Evolutionary conservation across 257 asterid species (phyloP).

Genomic region (Salvia miltiorrhiza): DNA sequence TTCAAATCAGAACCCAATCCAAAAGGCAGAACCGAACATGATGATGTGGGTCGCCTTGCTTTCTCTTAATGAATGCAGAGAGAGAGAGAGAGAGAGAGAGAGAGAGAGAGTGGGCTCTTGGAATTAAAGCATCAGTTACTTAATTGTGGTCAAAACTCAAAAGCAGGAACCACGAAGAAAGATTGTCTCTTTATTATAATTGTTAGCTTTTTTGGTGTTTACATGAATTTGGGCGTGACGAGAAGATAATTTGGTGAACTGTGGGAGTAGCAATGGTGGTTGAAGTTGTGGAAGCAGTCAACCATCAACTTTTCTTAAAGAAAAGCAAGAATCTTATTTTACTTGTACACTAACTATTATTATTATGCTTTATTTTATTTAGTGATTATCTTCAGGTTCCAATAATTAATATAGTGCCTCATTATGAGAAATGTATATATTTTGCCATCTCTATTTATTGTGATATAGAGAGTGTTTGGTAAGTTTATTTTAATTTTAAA

Average conservation of each 20-base stretch:
- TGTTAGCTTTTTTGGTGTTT: neutral
- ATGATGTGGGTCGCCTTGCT: slow-evolving; percentile 33
- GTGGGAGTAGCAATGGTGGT: neutral
- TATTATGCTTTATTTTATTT: neutral
- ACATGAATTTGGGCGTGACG: neutral
- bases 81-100: slow-evolving; percentile 15
- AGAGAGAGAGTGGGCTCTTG: neutral
- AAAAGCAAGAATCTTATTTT: neutral
- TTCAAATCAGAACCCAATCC: slow-evolving; percentile 15
- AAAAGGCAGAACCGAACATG: neutral
- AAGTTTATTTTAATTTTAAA: no score
- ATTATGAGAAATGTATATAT: no score
- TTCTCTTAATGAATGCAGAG: slow-evolving; percentile 28
- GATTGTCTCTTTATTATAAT: neutral
- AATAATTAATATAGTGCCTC: no score
- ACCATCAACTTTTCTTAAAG: neutral
- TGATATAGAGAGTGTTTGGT: no score
- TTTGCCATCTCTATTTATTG: no score
- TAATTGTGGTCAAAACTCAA: slow-evolving; percentile 20
- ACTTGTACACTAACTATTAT: neutral
- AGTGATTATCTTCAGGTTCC: neutral
- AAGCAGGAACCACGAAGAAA: slow-evolving; percentile 1
- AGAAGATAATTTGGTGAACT: neutral
- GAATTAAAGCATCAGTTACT: slow-evolving; percentile 3
- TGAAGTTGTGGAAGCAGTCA: slow-evolving; percentile 31